phyloP scores from a whole-genome alignment of 2,329 filamentous ascomycete genomes.

The Calonectria pseudoreteaudii region DNA sequence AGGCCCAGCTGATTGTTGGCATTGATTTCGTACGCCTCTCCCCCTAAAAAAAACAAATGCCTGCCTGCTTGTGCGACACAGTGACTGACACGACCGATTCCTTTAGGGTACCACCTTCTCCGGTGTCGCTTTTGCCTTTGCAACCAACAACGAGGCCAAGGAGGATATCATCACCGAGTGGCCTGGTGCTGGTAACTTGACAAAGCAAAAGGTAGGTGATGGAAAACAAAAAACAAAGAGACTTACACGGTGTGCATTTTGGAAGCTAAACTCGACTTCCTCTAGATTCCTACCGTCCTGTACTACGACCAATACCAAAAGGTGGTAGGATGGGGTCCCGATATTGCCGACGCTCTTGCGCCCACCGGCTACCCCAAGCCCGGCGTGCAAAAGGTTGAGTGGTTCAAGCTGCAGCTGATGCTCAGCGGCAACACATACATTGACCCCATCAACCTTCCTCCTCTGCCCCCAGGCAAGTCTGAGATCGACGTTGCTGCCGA shows the following conservation, averaged over 20 bases:
- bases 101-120: conserved; percentile 94
- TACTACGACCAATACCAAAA: conserved; percentile 99
- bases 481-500: conserved; percentile 99
- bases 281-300: conserved; percentile 95
- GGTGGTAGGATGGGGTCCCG: conserved; percentile 98
- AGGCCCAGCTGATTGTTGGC: conserved; percentile 97
- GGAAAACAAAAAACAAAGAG: not conserved
- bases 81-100: conserved; percentile 26
- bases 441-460: conserved; percentile 97
- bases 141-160: conserved; percentile 96
- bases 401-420: conserved; percentile 99
- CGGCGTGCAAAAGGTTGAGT: conserved; percentile 98
- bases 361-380: conserved; percentile 98
- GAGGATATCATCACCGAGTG: conserved; percentile 99
- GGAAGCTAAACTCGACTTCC: conserved; percentile 26
- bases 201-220: conserved; percentile 89
- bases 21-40: conserved; percentile 88
- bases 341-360: conserved; percentile 96
- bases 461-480: conserved; percentile 96
- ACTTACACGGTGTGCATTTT: not conserved
- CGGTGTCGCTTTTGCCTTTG: conserved; percentile 96
- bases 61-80: not conserved
- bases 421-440: conserved; percentile 99
- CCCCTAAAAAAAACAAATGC: not conserved
- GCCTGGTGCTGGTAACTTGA: conserved; percentile 97